Evolutionary conservation across 495 filamentous ascomycete species (phyloP).

Genomic region (Aspergillus panamensis): DNA sequence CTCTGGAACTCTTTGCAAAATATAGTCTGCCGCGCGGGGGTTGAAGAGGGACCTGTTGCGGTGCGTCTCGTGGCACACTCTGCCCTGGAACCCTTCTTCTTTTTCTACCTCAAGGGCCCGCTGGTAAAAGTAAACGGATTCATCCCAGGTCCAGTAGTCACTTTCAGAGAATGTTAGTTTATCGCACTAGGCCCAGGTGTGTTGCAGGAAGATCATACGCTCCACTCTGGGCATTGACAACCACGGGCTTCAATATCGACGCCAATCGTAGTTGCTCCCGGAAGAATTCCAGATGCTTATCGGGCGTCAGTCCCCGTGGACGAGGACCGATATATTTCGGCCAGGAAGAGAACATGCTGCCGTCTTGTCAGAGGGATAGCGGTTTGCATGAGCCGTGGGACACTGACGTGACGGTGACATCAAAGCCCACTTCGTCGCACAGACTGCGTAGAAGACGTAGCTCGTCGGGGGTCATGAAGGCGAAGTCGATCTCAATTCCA

Average conservation of each 20-base stretch:
- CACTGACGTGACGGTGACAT: slow-evolving; percentile 24
- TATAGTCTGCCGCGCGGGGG: slow-evolving; percentile 20
- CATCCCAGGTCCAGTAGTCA: slow-evolving; percentile 27
- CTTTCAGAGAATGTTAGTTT: slow-evolving; percentile 10
- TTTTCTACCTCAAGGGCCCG: slow-evolving; percentile 22
- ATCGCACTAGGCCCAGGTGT: neutral
- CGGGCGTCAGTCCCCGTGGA: slow-evolving; percentile 20
- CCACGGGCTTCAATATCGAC: slow-evolving; percentile 14
- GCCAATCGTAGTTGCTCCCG: slow-evolving; percentile 20
- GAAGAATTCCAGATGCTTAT: slow-evolving; percentile 20
- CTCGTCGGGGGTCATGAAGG: slow-evolving; percentile 13
- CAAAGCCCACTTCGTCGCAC: slow-evolving; percentile 22
- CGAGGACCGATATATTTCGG: slow-evolving; percentile 22
- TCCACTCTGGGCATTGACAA: slow-evolving; percentile 28
- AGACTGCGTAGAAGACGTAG: slow-evolving; percentile 19
- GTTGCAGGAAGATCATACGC: slow-evolving; percentile 13
- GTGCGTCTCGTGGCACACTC: slow-evolving; percentile 29
- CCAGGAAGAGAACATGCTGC: slow-evolving; percentile 25
- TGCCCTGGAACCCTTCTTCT: slow-evolving; percentile 25
- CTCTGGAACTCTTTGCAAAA: slow-evolving; percentile 26
- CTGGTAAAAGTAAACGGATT: slow-evolving; percentile 27
- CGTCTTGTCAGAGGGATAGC: neutral
- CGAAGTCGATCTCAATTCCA: slow-evolving; percentile 27
- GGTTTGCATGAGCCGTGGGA: neutral
- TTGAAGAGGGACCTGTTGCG: slow-evolving; percentile 29